Evolutionary conservation across 1,284 basidiomycete genomes (phyloP).

Genomic region (Xanthoconium separans): DNA sequence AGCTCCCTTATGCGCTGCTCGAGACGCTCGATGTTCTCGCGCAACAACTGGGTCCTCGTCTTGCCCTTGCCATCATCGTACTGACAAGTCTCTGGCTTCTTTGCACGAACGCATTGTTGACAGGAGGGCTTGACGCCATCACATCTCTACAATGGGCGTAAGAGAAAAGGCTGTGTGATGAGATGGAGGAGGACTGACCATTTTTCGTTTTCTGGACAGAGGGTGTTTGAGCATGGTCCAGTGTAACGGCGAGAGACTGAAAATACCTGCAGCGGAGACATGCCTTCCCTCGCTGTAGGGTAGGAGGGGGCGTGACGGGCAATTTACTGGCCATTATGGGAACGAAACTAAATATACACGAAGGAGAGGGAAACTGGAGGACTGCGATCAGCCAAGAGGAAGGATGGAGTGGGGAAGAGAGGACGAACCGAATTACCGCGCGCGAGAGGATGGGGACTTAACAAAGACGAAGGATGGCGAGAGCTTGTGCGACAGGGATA

Average conservation of each 20-base stretch:
- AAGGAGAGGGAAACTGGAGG: conserved; percentile 21
- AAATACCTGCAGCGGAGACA: conserved; percentile 38
- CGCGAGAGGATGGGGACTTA: conserved; percentile 4
- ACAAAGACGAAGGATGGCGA: background rate
- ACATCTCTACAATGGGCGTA: conserved; percentile 44
- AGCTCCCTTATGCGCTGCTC: conserved; percentile 57
- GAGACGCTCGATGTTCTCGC: conserved; percentile 56
- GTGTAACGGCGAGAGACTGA: conserved; percentile 1
- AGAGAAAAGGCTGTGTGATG: background rate
- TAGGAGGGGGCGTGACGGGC: conserved; percentile 30
- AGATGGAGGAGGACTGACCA: conserved; percentile 48
- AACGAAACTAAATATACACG: conserved; percentile 35
- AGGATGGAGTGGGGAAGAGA: background rate
- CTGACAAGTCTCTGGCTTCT: conserved; percentile 57
- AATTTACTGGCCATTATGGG: conserved; percentile 36
- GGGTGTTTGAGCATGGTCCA: conserved; percentile 13
- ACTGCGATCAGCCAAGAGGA: conserved; percentile 6
- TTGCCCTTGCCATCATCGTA: conserved; percentile 67
- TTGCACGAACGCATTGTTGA: conserved; percentile 59
- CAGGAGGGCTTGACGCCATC: conserved; percentile 60
- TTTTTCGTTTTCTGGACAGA: conserved; percentile 66
- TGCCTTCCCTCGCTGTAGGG: conserved; percentile 36
- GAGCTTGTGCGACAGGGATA: conserved; percentile 10
- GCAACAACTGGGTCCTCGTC: conserved; percentile 59
- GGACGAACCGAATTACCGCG: conserved; percentile 9